Base-by-base conservation (phyloP, 2,329 filamentous ascomycete species). In the Nannizziopsis arthrosporioides region DNA sequence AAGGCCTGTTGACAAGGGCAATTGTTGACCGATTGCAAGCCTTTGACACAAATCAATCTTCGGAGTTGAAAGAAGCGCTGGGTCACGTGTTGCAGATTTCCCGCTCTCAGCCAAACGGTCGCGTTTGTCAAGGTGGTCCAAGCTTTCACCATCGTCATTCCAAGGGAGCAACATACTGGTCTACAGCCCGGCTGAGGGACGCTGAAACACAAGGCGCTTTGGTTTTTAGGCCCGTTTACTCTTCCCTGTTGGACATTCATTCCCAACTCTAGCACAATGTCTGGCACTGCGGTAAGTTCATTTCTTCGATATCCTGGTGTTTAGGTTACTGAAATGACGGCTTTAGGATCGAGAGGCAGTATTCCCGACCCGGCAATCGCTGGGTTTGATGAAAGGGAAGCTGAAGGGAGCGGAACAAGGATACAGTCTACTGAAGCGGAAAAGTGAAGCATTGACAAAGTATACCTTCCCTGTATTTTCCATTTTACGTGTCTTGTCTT, bases 361-460 rank as follows among this genome's bases (percentile, higher is more conserved):
- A 71, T 98, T 98, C 71, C 86, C 92, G 61, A 98, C 92, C 64
- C 86, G 92, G 62, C 92, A 98, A 75, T 94, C 88, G 67, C 75
- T 98, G 70, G 89, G 88, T 56, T 70, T 93, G 64, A 98, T 98
- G 90, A 96, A 96, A 72, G 81, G 83, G 56, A 98, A 98, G 76
- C 81, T 98, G 63, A 96, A 96, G 75, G 90, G 85, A 53, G 85
- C 85, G 48, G 84, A 90, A 67, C 87, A 80, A 40, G 92, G 92
- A 42, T 90, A 98, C 72, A 94, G 85, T 67, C 73, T 98, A 64
- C 73, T 98, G 54, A 98, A 98, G 75, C 78, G 92, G 63, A 98
- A 98, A 76, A 95, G 89, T 67, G 92, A 98, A 70, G 92, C 92
- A 59, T 74, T 98, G 54, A 98, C 92, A 56, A 98, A 98, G 87